Evolutionary conservation across 73 alveolate species (phyloP).

Genomic region (Paramecium biaurelia): DNA sequence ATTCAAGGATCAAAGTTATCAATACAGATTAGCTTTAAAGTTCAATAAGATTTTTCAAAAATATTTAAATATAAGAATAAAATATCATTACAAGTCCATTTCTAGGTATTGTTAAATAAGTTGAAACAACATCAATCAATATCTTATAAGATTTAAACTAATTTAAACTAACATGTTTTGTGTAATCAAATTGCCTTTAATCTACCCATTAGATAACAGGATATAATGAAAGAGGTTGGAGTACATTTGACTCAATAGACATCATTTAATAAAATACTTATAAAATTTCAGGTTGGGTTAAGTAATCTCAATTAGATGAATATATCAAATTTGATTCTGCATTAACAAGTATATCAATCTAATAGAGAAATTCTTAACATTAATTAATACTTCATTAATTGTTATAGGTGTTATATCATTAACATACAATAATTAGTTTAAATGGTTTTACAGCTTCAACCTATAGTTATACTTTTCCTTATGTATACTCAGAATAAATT

Average conservation of each 20-base stretch:
- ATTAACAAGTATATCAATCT: not conserved
- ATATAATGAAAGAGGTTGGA: not conserved
- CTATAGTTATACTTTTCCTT: not conserved
- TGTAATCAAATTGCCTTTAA: not conserved
- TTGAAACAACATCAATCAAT: not conserved
- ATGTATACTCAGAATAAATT: not conserved
- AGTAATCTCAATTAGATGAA: not conserved
- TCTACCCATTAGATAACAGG: not conserved
- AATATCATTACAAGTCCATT: not conserved
- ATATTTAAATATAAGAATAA: not conserved
- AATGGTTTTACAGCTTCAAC: not conserved
- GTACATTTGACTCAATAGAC: not conserved
- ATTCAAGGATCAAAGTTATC: not conserved
- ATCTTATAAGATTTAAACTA: not conserved
- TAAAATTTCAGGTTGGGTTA: not conserved
- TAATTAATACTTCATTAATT: not conserved
- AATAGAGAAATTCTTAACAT: not conserved
- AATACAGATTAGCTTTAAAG: not conserved
- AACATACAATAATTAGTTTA: not conserved
- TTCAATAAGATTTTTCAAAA: not conserved
- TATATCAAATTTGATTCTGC: not conserved
- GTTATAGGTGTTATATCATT: not conserved
- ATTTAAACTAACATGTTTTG: not conserved
- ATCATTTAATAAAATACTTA: not conserved
- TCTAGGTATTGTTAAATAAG: not conserved